These are phyloP conservation scores for Acephala macrosclerotiorum DNA, from an alignment of 2,329 filamentous ascomycete genomes.

Conservation along the genomic window DNA sequence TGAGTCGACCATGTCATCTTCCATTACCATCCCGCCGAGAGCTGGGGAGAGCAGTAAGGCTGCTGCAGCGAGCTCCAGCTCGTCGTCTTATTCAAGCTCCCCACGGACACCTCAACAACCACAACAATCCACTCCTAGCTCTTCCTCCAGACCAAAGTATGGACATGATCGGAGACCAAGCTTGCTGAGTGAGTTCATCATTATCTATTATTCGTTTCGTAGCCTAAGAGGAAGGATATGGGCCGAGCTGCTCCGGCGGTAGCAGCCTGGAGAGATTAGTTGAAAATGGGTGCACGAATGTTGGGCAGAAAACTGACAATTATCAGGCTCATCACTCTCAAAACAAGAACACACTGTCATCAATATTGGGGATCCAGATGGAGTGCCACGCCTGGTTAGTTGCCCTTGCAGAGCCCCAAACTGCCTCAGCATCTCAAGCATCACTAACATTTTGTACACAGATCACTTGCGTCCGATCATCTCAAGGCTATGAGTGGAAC, in stretches of 20 bases:
- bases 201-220: conserved; percentile 12
- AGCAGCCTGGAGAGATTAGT: conserved; percentile 15
- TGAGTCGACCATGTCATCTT: conserved; percentile 61
- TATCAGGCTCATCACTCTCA: conserved; percentile 72
- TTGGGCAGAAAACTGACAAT: conserved; percentile 41
- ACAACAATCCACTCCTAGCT: conserved; percentile 50
- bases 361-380: conserved; percentile 78
- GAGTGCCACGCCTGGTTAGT: conserved; percentile 74
- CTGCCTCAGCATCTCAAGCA: conserved; percentile 18
- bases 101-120: conserved; percentile 56
- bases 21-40: conserved; percentile 70
- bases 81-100: conserved; percentile 65
- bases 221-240: not conserved
- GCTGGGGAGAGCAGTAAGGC: conserved; percentile 51
- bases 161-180: conserved; percentile 65
- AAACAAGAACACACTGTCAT: conserved; percentile 82
- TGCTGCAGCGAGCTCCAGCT: conserved; percentile 48
- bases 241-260: conserved; percentile 13
- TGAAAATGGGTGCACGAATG: not conserved
- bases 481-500: conserved; percentile 85
- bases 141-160: conserved; percentile 47
- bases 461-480: conserved; percentile 82
- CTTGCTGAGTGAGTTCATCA: conserved; percentile 61
- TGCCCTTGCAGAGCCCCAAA: conserved; percentile 6
- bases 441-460: conserved; percentile 45